Evolutionary conservation across 2,329 filamentous ascomycete genomes (phyloP).

Genomic region (Lachnellula subtilissima): DNA sequence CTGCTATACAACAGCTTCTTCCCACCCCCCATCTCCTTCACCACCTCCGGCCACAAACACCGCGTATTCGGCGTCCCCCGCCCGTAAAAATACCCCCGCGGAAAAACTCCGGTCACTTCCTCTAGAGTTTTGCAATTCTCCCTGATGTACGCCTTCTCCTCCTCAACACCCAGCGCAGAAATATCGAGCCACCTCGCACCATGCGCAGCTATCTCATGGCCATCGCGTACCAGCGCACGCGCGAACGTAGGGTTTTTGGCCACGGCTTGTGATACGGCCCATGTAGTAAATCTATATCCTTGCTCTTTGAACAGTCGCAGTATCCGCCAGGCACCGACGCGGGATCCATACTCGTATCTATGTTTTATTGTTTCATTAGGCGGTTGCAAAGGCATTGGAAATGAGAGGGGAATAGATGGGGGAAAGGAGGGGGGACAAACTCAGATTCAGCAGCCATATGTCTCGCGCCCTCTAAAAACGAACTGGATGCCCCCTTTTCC

Average conservation of each 20-base stretch:
- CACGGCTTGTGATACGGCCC: slow-evolving; percentile 36
- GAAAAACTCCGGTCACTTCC: slow-evolving; percentile 29
- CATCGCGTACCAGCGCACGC: slow-evolving; percentile 36
- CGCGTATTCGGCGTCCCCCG: slow-evolving; percentile 37
- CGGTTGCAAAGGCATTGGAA: no score
- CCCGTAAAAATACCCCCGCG: slow-evolving; percentile 33
- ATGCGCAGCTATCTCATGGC: slow-evolving; percentile 40
- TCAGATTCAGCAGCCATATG: slow-evolving; percentile 25
- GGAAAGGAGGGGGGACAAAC: slow-evolving; percentile 14
- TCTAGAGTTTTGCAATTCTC: slow-evolving; percentile 32
- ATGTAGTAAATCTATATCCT: slow-evolving; percentile 37
- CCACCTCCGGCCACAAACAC: slow-evolving; percentile 42
- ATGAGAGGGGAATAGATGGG: no score
- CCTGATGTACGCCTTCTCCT: slow-evolving; percentile 35
- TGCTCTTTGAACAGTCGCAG: slow-evolving; percentile 38
- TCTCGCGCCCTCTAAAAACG: slow-evolving; percentile 13
- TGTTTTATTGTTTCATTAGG: no score
- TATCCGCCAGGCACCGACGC: slow-evolving; percentile 35
- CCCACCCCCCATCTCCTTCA: slow-evolving; percentile 42
- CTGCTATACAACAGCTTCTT: slow-evolving; percentile 41
- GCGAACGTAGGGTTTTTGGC: slow-evolving; percentile 37
- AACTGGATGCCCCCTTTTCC: slow-evolving; percentile 29
- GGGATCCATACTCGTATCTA: slow-evolving; percentile 29
- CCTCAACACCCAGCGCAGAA: slow-evolving; percentile 33
- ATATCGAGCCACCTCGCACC: slow-evolving; percentile 39